Base-by-base conservation (phyloP, 352 stramenopile species). In the Hyaloperonospora brassicae region DNA sequence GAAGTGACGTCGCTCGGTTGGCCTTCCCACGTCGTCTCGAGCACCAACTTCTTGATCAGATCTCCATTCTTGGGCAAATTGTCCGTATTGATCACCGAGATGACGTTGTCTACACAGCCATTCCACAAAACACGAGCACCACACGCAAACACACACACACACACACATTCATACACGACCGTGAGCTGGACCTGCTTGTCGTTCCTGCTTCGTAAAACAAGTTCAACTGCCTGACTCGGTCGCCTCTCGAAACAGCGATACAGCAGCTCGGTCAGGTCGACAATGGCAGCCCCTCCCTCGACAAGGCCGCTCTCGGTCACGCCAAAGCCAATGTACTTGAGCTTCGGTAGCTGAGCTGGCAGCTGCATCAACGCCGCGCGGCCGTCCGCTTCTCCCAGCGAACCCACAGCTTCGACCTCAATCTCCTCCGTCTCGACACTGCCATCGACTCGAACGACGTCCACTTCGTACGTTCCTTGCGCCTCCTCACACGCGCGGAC, bases 11-110 rank as follows among this genome's bases (percentile, higher is more conserved):
- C 57, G 22, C 21, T 40, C 5, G 39, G 38, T 35, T 57, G 21
- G 24, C 30, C 10, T 3, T 30, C 36, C 61, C 62, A 78, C 5
- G 68, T 51, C 31, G 59, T 57, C 23, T 64, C 56, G 14, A 62
- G 27, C 22, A 76, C 71, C 27, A 76, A 64, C 5, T 60, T 70
- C 55, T 79, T 67, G 51, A 93, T 87, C 1, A 47, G 47, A 24
- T 79, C 68, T 14, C 84, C 84, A 59, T 93, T 93, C 6, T 60
- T 67, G 2, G 77, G 76, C 12, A 92, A 55, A 38, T 93, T 93
- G 59, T 93, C 84, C 43, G 84, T 93, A 64, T 88, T 89, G 54
- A 93, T 74, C 5, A 93, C 47, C n/a, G 75, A 88, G 3, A 93
- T 43, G 23, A 47, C 35, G n/a, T 81, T 82, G n/a, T 72, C 65